Conservation (phyloP, 257 asterid species). For the Fraxinus excelsior region DNA sequence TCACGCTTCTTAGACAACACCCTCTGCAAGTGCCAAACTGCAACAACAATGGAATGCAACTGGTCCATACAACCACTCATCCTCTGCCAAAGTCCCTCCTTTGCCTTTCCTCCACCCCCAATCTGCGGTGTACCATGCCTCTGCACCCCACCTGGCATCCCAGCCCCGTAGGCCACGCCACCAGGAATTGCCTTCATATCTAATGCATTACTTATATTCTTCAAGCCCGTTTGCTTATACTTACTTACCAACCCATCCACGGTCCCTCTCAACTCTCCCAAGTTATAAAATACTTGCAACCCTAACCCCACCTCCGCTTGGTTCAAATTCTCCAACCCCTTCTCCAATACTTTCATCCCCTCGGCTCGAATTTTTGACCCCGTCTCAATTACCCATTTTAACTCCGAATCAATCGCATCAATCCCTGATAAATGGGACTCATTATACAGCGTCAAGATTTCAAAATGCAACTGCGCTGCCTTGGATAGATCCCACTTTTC, state of each 20-base stretch:
- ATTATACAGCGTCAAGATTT: slow-evolving; percentile 66
- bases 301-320: slow-evolving; percentile 98
- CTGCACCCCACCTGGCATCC: slow-evolving; percentile 92
- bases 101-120: slow-evolving; percentile 82
- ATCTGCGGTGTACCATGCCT: slow-evolving; percentile 95
- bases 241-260: slow-evolving; percentile 89
- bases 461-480: slow-evolving; percentile 90
- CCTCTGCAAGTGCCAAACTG: slow-evolving; percentile 98
- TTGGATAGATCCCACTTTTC: slow-evolving; percentile 83
- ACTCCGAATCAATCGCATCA: slow-evolving; percentile 75
- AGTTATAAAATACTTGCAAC: slow-evolving; percentile 91
- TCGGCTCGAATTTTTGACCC: slow-evolving; percentile 77
- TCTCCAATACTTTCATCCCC: slow-evolving; percentile 89
- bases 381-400: slow-evolving; percentile 84
- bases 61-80: slow-evolving; percentile 88
- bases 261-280: slow-evolving; percentile 92
- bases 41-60: slow-evolving; percentile 74
- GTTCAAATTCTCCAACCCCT: slow-evolving; percentile 88
- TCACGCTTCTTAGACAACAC: slow-evolving; percentile 96
- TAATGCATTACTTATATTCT: slow-evolving; percentile 71
- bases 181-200: slow-evolving; percentile 91
- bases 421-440: slow-evolving; percentile 78
- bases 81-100: slow-evolving; percentile 97
- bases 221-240: slow-evolving; percentile 79
- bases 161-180: slow-evolving; percentile 59